Conservation (phyloP, 306 rosid genomes). For the Chamaecrista fasciculata region DNA sequence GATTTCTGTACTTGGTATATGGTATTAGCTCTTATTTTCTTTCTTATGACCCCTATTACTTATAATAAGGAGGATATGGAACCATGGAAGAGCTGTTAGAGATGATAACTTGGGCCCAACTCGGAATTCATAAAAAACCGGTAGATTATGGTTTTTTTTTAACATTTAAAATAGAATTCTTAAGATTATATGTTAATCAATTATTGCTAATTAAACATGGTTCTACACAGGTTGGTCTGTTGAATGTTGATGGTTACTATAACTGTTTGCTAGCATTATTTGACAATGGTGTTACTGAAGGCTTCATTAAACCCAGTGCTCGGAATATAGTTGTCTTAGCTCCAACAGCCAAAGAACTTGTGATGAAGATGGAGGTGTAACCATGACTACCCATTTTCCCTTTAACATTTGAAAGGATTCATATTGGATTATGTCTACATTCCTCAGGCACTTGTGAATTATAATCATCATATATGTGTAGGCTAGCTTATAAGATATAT, state of each 20-base stretch:
- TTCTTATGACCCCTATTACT: neutral
- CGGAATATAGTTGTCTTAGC: conserved; percentile 73
- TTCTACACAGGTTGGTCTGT: conserved; percentile 69
- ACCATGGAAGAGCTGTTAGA: conserved; percentile 90
- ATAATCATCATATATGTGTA: neutral
- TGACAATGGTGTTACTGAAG: conserved; percentile 86
- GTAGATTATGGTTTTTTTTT: conserved; percentile 34
- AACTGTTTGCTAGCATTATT: conserved; percentile 74
- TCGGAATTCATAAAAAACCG: conserved; percentile 85
- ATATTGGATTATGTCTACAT: neutral
- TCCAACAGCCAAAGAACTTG: conserved; percentile 72
- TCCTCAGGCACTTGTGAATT: neutral
- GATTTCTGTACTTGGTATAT: neutral
- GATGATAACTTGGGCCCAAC: conserved; percentile 92
- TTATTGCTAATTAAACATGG: conserved; percentile 18
- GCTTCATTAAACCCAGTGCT: conserved; percentile 79
- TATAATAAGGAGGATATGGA: conserved; percentile 77
- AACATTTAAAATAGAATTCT: conserved; percentile 6
- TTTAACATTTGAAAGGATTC: neutral
- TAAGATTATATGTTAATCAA: neutral
- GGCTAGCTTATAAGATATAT: neutral
- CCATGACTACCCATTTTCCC: conserved; percentile 21
- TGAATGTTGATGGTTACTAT: conserved; percentile 89
- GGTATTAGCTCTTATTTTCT: neutral
- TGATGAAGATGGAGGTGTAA: conserved; percentile 75